Evolutionary conservation across 2,329 filamentous ascomycete species (phyloP).

Genomic region (Phyllosticta citriasiana): DNA sequence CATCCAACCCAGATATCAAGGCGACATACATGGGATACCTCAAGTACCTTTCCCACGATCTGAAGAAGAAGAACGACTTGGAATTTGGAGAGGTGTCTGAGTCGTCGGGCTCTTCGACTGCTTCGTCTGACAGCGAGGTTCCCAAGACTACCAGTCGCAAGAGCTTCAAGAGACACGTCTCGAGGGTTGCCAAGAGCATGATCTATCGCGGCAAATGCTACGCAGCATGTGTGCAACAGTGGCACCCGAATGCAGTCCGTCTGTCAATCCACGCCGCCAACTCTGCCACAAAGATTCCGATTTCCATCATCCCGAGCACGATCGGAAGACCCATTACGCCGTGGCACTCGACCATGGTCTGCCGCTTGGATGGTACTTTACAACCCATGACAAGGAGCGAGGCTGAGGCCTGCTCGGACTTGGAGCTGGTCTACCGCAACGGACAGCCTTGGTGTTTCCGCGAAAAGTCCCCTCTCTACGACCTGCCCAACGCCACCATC

Average conservation of each 20-base stretch:
- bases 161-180: conserved; percentile 17
- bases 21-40: conserved; percentile 20
- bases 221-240: conserved; percentile 11
- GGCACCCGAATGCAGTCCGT: conserved; percentile 16
- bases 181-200: conserved; percentile 20
- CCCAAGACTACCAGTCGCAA: conserved; percentile 7
- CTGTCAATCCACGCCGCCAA: conserved; percentile 24
- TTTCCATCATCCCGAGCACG: conserved; percentile 18
- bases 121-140: conserved; percentile 7
- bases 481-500: conserved; percentile 13
- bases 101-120: background rate
- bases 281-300: conserved; percentile 21
- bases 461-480: conserved; percentile 14
- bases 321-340: conserved; percentile 5
- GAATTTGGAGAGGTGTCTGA: conserved; percentile 5
- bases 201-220: conserved; percentile 18
- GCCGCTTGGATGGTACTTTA: conserved; percentile 8
- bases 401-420: background rate
- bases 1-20: conserved; percentile 14
- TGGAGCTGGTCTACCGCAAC: conserved; percentile 16
- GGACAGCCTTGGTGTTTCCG: conserved; percentile 11
- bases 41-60: conserved; percentile 19
- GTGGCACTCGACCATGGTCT: conserved; percentile 9
- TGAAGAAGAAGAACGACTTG: conserved; percentile 7
- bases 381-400: background rate